Conservation (phyloP, 2,329 filamentous ascomycete genomes). For the Grosmannia penicillata region DNA sequence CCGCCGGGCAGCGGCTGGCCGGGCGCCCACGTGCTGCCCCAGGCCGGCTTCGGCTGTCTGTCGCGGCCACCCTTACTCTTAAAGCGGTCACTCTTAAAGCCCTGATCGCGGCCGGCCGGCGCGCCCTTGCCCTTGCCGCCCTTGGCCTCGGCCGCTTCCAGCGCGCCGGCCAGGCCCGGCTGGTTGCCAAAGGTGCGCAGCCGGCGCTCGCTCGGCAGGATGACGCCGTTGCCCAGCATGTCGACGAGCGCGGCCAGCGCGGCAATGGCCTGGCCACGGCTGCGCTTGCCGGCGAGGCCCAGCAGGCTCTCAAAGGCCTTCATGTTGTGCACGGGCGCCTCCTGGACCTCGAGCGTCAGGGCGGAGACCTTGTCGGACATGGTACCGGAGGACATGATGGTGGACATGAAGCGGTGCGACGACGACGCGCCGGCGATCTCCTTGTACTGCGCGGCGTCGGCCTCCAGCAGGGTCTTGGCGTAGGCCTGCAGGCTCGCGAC, state of each 20-base stretch:
- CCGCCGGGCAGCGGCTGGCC: conserved; percentile 59
- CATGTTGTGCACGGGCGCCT: conserved; percentile 85
- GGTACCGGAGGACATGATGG: conserved; percentile 92
- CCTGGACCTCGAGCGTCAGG: conserved; percentile 83
- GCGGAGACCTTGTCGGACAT: conserved; percentile 95
- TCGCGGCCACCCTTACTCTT: too few species aligned
- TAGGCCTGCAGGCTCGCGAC: conserved; percentile 47
- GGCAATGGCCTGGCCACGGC: conserved; percentile 79
- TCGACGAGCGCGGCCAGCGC: conserved; percentile 91
- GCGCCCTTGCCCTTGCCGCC: conserved; percentile 17
- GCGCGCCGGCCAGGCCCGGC: conserved; percentile 54
- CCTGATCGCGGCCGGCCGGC: too few species aligned
- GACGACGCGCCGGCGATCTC: conserved; percentile 65
- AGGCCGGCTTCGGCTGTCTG: too few species aligned
- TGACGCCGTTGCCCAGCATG: conserved; percentile 74
- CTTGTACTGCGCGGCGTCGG: conserved; percentile 63
- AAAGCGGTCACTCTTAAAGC: too few species aligned
- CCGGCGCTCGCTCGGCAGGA: conserved; percentile 72
- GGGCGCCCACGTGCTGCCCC: too few species aligned
- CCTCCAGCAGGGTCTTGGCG: conserved; percentile 59
- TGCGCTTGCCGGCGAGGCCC: conserved; percentile 77
- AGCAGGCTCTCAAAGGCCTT: conserved; percentile 80
- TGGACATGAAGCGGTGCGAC: conserved; percentile 89
- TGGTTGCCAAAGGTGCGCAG: conserved; percentile 68
- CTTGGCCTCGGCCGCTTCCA: conserved; percentile 29